Base-by-base conservation (phyloP, 768 basidiomycete genomes). In the Gymnopilus junonius region DNA sequence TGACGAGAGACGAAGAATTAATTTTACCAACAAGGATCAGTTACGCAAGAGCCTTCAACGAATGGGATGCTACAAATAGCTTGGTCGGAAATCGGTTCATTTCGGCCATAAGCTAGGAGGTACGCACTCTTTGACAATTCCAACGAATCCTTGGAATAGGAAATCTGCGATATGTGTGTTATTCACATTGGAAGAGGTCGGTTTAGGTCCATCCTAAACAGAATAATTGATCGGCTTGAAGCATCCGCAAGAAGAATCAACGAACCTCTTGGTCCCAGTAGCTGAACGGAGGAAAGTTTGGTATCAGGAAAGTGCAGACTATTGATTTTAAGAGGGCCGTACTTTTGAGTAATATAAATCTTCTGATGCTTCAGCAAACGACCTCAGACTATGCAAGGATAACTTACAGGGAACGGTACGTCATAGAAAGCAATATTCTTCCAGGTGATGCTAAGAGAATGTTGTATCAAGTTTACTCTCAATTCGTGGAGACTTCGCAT, bases 261-360 rank as follows among this genome's bases (percentile, higher is more conserved):
- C 76, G 55, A 68, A 84, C 84, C 15, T 75, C 79, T 72, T 88
- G 87, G 63, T 89, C 85, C 85, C 84, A 87, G 66, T 89, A 89
- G 73, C 87, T 89, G 45, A 8, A 15, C 40, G 3, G 39, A 27
- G 40, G 32, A 20, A 50, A 50, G 46, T 15, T 14, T 25, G 17
- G 12, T 32, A 23, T 63, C 8, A 53, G 45, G 15, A 20, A 39
- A 10, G 0, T 7, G 17, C 40, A 3, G 12, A 14, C 35, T 14
- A 65, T 25, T 37, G 21, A 27, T 25, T 35, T 14, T 27, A n/a
- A 12, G 14, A 1, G n/a, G 8, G 27, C 50, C 56, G 27, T 70
- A 87, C 86, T 87, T 89, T 70, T 88, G 87, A 1, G 87, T 88
- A 15, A 87, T 74, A 64, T 83, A 87, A 34, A 87, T 88, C 85